phyloP scores from a whole-genome alignment of 192 early-diverging fungal genomes.

The Backusella liffmaniae region DNA sequence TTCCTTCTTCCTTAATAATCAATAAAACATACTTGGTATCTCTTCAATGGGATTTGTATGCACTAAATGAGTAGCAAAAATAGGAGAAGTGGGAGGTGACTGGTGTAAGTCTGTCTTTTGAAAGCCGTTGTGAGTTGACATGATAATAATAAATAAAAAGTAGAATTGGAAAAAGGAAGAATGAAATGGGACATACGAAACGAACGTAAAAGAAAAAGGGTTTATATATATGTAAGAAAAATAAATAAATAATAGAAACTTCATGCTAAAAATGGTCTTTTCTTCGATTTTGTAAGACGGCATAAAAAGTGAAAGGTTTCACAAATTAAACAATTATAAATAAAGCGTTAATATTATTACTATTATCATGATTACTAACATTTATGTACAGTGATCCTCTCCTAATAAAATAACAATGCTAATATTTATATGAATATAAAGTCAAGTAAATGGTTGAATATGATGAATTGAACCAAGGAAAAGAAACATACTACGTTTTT shows the following conservation, averaged over 20 bases:
- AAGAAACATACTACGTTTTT: not conserved
- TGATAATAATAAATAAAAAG: constrained; percentile 4
- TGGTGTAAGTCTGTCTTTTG: not conserved
- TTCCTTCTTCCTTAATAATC: not conserved
- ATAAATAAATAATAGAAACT: not conserved
- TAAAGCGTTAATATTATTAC: not conserved
- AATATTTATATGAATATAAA: not conserved
- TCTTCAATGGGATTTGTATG: not conserved
- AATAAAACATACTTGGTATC: not conserved
- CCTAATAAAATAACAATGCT: not conserved
- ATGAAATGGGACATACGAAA: not conserved
- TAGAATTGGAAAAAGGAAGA: not conserved
- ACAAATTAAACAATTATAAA: not conserved
- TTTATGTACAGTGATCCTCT: not conserved
- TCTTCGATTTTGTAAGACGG: constrained; percentile 4
- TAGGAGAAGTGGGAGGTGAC: not conserved
- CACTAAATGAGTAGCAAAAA: not conserved
- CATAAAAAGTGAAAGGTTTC: not conserved
- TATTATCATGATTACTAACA: not conserved
- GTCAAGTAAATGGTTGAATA: not conserved
- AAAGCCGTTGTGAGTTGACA: not conserved
- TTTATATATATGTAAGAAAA: not conserved
- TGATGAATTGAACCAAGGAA: not conserved
- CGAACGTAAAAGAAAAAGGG: not conserved
- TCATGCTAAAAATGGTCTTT: not conserved